These are phyloP conservation scores for Aspergillus sojae DNA, from an alignment of 2,329 filamentous ascomycete genomes.

Conservation along the genomic window DNA sequence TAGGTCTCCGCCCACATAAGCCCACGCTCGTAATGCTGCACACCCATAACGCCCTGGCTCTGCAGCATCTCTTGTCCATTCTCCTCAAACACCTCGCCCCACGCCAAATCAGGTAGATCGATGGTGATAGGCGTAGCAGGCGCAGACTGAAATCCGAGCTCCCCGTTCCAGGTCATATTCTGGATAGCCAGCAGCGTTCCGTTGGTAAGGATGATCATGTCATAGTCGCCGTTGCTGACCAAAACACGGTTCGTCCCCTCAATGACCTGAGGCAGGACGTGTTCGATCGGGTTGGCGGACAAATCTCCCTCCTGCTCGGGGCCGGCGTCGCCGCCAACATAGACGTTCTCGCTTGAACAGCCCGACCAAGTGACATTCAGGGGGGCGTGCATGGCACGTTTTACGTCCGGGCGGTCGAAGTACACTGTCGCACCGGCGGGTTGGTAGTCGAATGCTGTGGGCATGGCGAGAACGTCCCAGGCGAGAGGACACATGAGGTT, in stretches of 20 bases:
- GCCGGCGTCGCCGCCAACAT: slow-evolving; percentile 31
- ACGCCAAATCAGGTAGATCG: slow-evolving; percentile 59
- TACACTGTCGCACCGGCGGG: slow-evolving; percentile 65
- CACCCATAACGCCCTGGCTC: slow-evolving; percentile 68
- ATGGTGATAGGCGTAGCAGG: slow-evolving; percentile 57
- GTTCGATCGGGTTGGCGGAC: not conserved
- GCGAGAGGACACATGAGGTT: slow-evolving; percentile 70
- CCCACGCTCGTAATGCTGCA: slow-evolving; percentile 72
- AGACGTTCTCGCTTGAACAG: slow-evolving; percentile 40
- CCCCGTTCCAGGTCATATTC: slow-evolving; percentile 78
- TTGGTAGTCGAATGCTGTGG: slow-evolving; percentile 60
- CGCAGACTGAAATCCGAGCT: slow-evolving; percentile 66
- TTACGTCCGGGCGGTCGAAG: slow-evolving; percentile 71
- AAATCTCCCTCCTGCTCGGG: not conserved
- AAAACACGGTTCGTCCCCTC: slow-evolving; percentile 73
- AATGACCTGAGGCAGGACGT: slow-evolving; percentile 66
- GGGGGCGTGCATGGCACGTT: slow-evolving; percentile 65
- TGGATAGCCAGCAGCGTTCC: slow-evolving; percentile 73
- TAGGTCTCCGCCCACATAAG: slow-evolving; percentile 65
- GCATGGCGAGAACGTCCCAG: slow-evolving; percentile 64
- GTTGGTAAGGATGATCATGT: slow-evolving; percentile 68
- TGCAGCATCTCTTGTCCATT: slow-evolving; percentile 65
- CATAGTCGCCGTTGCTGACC: slow-evolving; percentile 71
- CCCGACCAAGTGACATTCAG: slow-evolving; percentile 46
- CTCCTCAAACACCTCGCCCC: slow-evolving; percentile 47